Percentiles rank a stretch among this genome's conserved stretches.
These are phyloP conservation scores for Kodamaea suecica DNA, from an alignment of 1,139 yeast genomes.

Conservation along the genomic window DNA sequence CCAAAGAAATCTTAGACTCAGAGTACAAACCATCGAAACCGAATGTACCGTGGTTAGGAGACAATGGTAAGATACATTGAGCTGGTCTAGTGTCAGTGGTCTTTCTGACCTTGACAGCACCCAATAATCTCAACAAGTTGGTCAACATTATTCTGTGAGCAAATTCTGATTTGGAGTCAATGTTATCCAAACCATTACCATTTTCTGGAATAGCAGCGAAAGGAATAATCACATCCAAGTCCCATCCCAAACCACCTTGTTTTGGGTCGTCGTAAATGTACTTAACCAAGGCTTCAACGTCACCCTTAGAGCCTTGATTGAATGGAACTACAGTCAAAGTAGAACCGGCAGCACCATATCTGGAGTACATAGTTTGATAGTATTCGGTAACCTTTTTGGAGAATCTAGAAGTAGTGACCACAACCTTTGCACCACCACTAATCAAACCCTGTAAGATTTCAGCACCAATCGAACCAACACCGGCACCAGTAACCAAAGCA, in stretches of 20 bases:
- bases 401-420: conserved; percentile 94
- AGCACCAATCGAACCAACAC: conserved; percentile 98
- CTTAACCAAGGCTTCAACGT: conserved; percentile 79
- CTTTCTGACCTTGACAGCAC: conserved; percentile 84
- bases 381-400: conserved; percentile 92
- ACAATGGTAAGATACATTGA: conserved; percentile 90
- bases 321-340: conserved; percentile 94
- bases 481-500: conserved; percentile 95
- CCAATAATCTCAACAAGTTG: conserved; percentile 86
- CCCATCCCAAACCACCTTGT: conserved; percentile 97
- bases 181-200: conserved; percentile 90
- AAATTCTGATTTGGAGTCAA: conserved; percentile 92
- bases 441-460: conserved; percentile 92
- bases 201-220: conserved; percentile 99
- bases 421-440: conserved; percentile 96
- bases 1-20: conserved; percentile 92
- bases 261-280: conserved; percentile 80
- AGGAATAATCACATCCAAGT: conserved; percentile 91
- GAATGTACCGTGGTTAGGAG: conserved; percentile 98
- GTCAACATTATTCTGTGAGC: conserved; percentile 99
- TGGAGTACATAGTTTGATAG: conserved; percentile 89
- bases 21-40: conserved; percentile 98
- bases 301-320: conserved; percentile 96
- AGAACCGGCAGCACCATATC: conserved; percentile 89
- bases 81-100: conserved; percentile 95